These are phyloP conservation scores for Entomortierella beljakovae DNA, from an alignment of 192 early-diverging fungal genomes.

Conservation along the genomic window DNA sequence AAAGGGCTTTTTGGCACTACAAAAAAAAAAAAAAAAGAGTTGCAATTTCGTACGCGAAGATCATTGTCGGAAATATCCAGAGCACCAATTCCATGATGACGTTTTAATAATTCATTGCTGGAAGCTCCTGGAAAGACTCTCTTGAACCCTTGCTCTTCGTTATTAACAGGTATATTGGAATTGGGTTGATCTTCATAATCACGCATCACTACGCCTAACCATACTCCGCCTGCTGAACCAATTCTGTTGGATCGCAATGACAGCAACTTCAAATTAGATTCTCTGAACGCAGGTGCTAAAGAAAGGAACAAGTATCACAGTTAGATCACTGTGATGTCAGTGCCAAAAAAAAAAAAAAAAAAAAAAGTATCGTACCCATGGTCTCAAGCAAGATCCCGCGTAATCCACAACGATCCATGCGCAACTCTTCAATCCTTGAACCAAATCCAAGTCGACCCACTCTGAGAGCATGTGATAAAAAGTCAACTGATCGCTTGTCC, in stretches of 20 bases:
- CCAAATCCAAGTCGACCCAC: slow-evolving; percentile 52
- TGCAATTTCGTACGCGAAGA: slow-evolving; percentile 30
- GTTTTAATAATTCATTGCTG: slow-evolving; percentile 43
- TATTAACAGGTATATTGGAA: slow-evolving; percentile 36
- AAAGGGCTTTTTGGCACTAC: neutral
- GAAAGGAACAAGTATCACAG: neutral
- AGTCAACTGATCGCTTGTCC: slow-evolving; percentile 75
- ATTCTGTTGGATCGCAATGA: slow-evolving; percentile 63
- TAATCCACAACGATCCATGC: slow-evolving; percentile 56
- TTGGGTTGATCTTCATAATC: slow-evolving; percentile 63
- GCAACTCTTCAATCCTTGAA: slow-evolving; percentile 54
- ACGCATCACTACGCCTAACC: slow-evolving; percentile 66
- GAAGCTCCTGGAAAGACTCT: slow-evolving; percentile 45
- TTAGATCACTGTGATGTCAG: neutral
- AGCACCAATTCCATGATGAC: slow-evolving; percentile 48
- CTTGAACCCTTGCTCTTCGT: slow-evolving; percentile 50
- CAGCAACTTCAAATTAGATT: slow-evolving; percentile 54
- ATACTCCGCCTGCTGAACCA: slow-evolving; percentile 57
- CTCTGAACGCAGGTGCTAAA: slow-evolving; percentile 56
- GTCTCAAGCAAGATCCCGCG: slow-evolving; percentile 51
- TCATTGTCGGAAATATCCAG: slow-evolving; percentile 61
- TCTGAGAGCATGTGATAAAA: slow-evolving; percentile 73
- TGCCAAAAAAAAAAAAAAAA: too few relatives aligned
- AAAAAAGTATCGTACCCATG: too few relatives aligned
- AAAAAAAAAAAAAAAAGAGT: neutral